Evolutionary conservation across 116 monocot genomes (phyloP).

Genomic region (Posidonia oceanica): DNA sequence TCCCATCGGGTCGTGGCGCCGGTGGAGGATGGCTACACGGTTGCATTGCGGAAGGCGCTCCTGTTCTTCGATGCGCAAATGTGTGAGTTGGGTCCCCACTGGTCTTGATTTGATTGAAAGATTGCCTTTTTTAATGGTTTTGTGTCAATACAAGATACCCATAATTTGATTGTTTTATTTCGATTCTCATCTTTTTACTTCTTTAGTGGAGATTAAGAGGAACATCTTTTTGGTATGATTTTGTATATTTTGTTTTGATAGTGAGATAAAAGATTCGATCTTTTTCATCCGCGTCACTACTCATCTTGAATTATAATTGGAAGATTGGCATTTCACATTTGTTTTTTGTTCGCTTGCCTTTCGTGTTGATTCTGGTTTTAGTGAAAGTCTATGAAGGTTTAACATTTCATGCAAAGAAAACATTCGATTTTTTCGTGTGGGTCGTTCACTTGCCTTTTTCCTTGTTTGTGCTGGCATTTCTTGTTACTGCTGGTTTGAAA

Average conservation of each 20-base stretch:
- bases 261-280: too few relatives aligned
- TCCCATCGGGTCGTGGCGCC: background rate
- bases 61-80: conserved; percentile 6
- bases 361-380: too few relatives aligned
- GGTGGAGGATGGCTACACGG: background rate
- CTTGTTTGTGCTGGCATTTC: too few relatives aligned
- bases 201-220: background rate
- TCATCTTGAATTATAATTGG: background rate
- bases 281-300: background rate
- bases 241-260: too few relatives aligned
- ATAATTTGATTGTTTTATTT: too few relatives aligned
- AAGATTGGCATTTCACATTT: background rate
- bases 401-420: too few relatives aligned
- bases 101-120: background rate
- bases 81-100: background rate
- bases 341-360: background rate
- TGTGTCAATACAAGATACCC: too few relatives aligned
- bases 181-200: background rate
- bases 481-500: too few relatives aligned
- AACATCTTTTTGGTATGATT: too few relatives aligned
- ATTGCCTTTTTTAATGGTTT: background rate
- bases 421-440: too few relatives aligned
- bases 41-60: background rate
- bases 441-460: too few relatives aligned
- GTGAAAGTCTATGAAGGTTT: too few relatives aligned